Evolutionary conservation across 257 asterid species (phyloP).

Genomic region (Sherardia arvensis): DNA sequence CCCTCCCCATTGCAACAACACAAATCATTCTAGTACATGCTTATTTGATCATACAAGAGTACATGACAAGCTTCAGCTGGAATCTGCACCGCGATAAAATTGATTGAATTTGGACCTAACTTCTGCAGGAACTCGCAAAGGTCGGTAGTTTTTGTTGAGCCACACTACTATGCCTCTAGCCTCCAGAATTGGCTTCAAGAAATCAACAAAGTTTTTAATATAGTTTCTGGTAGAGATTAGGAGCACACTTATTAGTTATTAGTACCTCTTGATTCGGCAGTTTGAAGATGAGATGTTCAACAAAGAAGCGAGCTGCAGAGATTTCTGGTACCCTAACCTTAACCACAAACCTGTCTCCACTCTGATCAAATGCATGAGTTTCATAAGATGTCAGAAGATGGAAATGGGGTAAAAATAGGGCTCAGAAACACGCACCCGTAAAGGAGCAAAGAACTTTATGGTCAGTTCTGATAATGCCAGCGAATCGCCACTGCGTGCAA

Average conservation of each 20-base stretch:
- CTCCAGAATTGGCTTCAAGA: conserved; percentile 63
- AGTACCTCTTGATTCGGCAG: conserved; percentile 70
- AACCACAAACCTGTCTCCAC: conserved; percentile 76
- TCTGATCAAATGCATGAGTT: conserved; percentile 32
- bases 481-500: conserved; percentile 70
- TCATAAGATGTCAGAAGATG: background rate
- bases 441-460: conserved; percentile 74
- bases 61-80: conserved; percentile 10
- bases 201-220: too few relatives aligned
- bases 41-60: too few relatives aligned
- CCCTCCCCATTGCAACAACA: too few relatives aligned
- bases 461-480: conserved; percentile 70
- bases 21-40: too few relatives aligned
- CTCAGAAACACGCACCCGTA: conserved; percentile 47
- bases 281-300: conserved; percentile 72
- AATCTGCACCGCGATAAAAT: conserved; percentile 43
- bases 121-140: conserved; percentile 68
- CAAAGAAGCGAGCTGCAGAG: conserved; percentile 70
- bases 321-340: conserved; percentile 54
- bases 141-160: conserved; percentile 81
- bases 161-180: conserved; percentile 82
- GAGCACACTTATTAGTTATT: too few relatives aligned
- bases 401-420: background rate
- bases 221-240: too few relatives aligned
- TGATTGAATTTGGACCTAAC: conserved; percentile 51